Percentiles rank a stretch among this genome's conserved stretches.
phyloP scores from a whole-genome alignment of 805 yeast genomes.

The Peterozyma xylosa region DNA sequence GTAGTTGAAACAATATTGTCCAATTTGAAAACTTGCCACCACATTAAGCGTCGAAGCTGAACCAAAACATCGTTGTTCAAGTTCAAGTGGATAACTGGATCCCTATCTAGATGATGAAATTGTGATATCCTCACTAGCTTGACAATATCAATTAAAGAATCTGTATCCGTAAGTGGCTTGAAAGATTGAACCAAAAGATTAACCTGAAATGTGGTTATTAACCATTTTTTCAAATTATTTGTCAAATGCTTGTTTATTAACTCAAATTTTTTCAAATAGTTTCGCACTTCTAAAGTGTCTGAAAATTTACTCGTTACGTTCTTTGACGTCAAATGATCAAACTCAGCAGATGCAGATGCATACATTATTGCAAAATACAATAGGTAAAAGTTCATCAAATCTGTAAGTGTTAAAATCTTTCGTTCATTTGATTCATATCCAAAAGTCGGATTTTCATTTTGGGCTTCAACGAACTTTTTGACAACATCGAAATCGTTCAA shows the following conservation, averaged over 20 bases:
- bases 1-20: slow-evolving; percentile 17
- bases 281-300: too few species aligned
- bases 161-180: slow-evolving; percentile 32
- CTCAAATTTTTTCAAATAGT: slow-evolving; percentile 35
- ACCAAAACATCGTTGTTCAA: slow-evolving; percentile 36
- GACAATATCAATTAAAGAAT: slow-evolving; percentile 49
- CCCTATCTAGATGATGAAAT: slow-evolving; percentile 41
- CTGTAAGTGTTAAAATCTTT: not conserved
- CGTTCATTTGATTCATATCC: slow-evolving; percentile 9
- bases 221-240: slow-evolving; percentile 39
- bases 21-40: slow-evolving; percentile 45
- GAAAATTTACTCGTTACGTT: too few species aligned
- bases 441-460: slow-evolving; percentile 15
- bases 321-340: too few species aligned
- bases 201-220: slow-evolving; percentile 29
- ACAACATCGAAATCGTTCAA: slow-evolving; percentile 6
- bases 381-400: slow-evolving; percentile 34
- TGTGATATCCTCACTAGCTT: slow-evolving; percentile 45
- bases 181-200: slow-evolving; percentile 4
- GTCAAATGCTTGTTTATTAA: slow-evolving; percentile 39
- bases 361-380: slow-evolving; percentile 41
- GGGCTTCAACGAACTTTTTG: slow-evolving; percentile 6
- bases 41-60: slow-evolving; percentile 40
- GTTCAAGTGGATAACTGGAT: slow-evolving; percentile 38
- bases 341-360: slow-evolving; percentile 49